These are phyloP conservation scores for Boletellus emodensis DNA, from an alignment of 768 basidiomycete species.

Conservation along the genomic window DNA sequence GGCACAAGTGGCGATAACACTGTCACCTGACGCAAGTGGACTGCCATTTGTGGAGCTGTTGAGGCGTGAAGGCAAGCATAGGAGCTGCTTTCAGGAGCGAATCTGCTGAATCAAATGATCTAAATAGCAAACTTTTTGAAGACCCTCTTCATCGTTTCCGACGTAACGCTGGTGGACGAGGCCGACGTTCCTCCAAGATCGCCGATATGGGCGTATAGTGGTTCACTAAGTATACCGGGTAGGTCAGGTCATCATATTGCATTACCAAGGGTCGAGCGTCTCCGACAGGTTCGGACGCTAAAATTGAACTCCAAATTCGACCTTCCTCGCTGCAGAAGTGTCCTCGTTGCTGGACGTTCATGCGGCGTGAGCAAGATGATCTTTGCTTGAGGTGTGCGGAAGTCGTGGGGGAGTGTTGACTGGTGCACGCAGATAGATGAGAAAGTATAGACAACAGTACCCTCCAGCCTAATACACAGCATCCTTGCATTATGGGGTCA, in stretches of 20 bases:
- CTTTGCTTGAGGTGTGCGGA: conserved; percentile 65
- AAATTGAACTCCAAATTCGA: conserved; percentile 49
- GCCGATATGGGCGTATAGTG: conserved; percentile 48
- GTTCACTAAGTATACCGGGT: conserved; percentile 46
- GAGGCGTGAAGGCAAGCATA: conserved; percentile 39
- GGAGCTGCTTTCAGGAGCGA: background rate
- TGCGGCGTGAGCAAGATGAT: conserved; percentile 43
- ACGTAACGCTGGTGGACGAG: conserved; percentile 51
- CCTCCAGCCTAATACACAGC: too few species aligned
- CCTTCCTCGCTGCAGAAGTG: conserved; percentile 70
- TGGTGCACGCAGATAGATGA: background rate
- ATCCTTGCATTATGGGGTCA: conserved; percentile 1
- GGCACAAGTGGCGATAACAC: conserved; percentile 63
- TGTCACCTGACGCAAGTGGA: conserved; percentile 37
- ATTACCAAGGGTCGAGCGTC: background rate
- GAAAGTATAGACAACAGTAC: background rate
- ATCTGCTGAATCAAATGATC: background rate
- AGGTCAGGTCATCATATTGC: conserved; percentile 8
- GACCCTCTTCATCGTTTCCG: conserved; percentile 78
- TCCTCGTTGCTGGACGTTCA: conserved; percentile 88
- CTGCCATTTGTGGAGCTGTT: conserved; percentile 35
- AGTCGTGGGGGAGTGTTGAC: conserved; percentile 14
- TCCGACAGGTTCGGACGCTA: conserved; percentile 10
- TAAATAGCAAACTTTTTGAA: conserved; percentile 58
- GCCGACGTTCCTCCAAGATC: conserved; percentile 38